phyloP scores from a whole-genome alignment of 2,329 filamentous ascomycete species.

The Gremmenia infestans region DNA sequence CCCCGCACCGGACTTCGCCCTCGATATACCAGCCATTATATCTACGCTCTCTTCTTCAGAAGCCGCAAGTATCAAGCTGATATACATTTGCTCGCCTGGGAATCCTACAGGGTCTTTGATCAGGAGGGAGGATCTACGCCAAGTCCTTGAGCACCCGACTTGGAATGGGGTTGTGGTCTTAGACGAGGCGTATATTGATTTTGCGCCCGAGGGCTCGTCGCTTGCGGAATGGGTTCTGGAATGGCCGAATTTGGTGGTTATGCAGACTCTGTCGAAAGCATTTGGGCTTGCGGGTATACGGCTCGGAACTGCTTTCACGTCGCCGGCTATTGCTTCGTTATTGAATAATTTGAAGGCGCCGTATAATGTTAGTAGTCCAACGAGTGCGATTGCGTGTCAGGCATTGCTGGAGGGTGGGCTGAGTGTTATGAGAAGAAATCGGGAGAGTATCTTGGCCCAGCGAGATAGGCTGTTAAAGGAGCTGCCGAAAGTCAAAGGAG shows the following conservation, averaged over 20 bases:
- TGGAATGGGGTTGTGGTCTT: constrained; percentile 95
- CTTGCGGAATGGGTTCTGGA: constrained; percentile 88
- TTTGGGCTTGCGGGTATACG: constrained; percentile 94
- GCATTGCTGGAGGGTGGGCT: constrained; percentile 67
- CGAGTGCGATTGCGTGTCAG: constrained; percentile 71
- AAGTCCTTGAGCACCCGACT: constrained; percentile 74
- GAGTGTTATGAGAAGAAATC: constrained; percentile 65
- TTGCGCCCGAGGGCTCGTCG: constrained; percentile 71
- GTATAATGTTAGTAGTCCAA: constrained; percentile 90
- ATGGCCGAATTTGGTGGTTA: constrained; percentile 92
- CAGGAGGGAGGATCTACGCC: constrained; percentile 66
- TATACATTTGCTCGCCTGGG: constrained; percentile 90
- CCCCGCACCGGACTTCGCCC: constrained; percentile 63
- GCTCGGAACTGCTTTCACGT: constrained; percentile 79
- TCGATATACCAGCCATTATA: constrained; percentile 67
- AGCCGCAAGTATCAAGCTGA: constrained; percentile 70
- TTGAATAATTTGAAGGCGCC: constrained; percentile 93
- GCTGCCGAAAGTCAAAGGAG: constrained; percentile 68
- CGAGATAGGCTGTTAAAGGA: constrained; percentile 70
- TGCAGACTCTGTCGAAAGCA: constrained; percentile 98
- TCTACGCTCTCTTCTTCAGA: constrained; percentile 53
- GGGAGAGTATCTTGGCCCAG: constrained; percentile 66
- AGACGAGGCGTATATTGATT: constrained; percentile 97
- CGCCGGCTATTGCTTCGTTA: constrained; percentile 66
- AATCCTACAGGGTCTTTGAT: constrained; percentile 86